Base-by-base conservation (phyloP, 495 filamentous ascomycete genomes). In the Cenococcum geophilum region DNA sequence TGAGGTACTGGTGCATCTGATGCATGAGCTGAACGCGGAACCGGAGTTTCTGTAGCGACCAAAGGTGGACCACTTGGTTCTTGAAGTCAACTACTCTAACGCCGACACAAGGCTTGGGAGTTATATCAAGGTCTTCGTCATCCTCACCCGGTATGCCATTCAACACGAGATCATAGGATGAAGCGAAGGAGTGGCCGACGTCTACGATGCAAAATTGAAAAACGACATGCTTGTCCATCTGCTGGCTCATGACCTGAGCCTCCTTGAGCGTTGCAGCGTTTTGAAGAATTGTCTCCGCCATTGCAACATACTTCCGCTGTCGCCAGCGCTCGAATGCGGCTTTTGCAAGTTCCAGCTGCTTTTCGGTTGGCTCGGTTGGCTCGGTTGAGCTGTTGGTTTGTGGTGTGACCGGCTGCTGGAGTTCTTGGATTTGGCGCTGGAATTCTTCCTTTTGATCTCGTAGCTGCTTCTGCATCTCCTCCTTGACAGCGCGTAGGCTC, bases 171-270 rank as follows among this genome's bases (percentile, higher is more conserved):
- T 98, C 93, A 72, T 98, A 98, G 4, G 89, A 95, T 6, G 95
- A 97, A 59, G 85, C 89, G 70, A 92, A 82, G 50, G 85, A 83
- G 67, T 97, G 92, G 1, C 93, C 93, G 66, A 87, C 78, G 62
- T 95, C 91, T 27, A 97, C 83, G 58, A 97, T 83, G 18, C 90
- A 87, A 71, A 96, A 97, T 74, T 98, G 93, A 74, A 98, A 98
- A 36, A 92, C 88, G 16, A 96, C 87, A 64, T 84, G 84, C 75
- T 96, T 93, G 66, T 93, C 91, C 81, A 98, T 89, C 63, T 91
- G 90, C 60, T 96, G 90, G 75, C 95, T 97, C 88, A 98, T 92
- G 53, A 98, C 84, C 71, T 98, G 93, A 4, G 92, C 95, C 72
- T 98, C 93, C 73, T 98, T 98, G 43, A 97, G 74, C 37, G 83